Percentiles rank a stretch among this genome's conserved stretches.
These are phyloP conservation scores for Allomyces macrogynus DNA, from an alignment of 192 early-diverging fungal genomes.

Conservation along the genomic window DNA sequence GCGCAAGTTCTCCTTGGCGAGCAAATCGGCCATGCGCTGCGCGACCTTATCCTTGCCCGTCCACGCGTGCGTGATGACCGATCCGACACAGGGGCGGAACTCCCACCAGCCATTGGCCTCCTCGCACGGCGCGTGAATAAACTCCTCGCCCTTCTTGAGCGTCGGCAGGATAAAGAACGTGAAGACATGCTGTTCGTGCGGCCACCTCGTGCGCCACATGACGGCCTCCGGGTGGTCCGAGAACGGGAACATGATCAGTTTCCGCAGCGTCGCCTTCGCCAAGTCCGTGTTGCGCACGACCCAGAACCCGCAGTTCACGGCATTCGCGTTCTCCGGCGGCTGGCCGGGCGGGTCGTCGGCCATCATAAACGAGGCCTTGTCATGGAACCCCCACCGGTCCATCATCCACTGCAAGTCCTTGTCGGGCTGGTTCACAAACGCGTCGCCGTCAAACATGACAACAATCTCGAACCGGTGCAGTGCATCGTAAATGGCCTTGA, in stretches of 20 bases:
- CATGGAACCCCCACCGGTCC: not conserved
- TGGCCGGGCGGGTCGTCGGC: not conserved
- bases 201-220: not conserved
- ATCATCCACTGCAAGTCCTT: not conserved
- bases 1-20: not conserved
- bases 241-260: not conserved
- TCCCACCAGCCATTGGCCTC: not conserved
- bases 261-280: not conserved
- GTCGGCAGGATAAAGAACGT: not conserved
- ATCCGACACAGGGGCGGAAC: not conserved
- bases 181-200: not conserved
- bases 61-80: not conserved
- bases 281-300: not conserved
- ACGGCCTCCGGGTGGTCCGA: not conserved
- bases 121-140: not conserved
- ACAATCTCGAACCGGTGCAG: not conserved
- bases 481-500: not conserved
- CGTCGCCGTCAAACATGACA: not conserved
- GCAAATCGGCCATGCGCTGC: not conserved
- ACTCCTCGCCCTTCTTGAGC: not conserved
- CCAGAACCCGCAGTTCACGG: not conserved
- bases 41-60: not conserved
- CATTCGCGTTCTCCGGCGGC: not conserved
- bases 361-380: not conserved
- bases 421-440: not conserved